Conservation (phyloP, 2,329 filamentous ascomycete species). For the Pseudocercospora pini-densiflorae region DNA sequence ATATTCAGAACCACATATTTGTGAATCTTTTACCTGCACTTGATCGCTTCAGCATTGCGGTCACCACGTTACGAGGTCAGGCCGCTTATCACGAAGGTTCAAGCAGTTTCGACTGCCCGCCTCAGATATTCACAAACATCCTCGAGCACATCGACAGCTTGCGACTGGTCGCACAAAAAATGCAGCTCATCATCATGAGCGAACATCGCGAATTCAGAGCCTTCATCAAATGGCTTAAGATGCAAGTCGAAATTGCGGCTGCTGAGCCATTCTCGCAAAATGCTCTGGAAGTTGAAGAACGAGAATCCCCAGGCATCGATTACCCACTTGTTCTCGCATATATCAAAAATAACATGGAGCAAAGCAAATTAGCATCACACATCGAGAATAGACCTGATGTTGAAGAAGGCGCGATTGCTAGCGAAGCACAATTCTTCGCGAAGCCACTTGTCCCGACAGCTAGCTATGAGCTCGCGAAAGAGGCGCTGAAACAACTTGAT, state of each 20-base stretch:
- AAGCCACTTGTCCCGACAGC: constrained; percentile 25
- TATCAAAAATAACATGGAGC: constrained; percentile 64
- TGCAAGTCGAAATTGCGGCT: constrained; percentile 78
- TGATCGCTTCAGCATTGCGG: constrained; percentile 78
- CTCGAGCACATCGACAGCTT: constrained; percentile 75
- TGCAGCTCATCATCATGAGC: constrained; percentile 71
- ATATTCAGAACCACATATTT: constrained; percentile 76
- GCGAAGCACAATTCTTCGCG: constrained; percentile 28
- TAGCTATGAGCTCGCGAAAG: constrained; percentile 29
- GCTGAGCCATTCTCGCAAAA: constrained; percentile 63
- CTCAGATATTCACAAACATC: constrained; percentile 46
- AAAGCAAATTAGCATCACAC: constrained; percentile 33
- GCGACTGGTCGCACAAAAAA: constrained; percentile 73
- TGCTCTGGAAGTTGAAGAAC: constrained; percentile 74
- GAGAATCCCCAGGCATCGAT: constrained; percentile 74
- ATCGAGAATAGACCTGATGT: constrained; percentile 45
- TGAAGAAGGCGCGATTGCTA: constrained; percentile 39
- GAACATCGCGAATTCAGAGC: constrained; percentile 77
- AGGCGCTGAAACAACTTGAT: constrained; percentile 24
- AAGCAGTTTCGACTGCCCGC: constrained; percentile 58
- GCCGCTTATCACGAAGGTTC: constrained; percentile 77
- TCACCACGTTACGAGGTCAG: constrained; percentile 81
- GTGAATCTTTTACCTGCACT: constrained; percentile 88
- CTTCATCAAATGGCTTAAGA: constrained; percentile 83
- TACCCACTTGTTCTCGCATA: constrained; percentile 75